Percentiles rank a stretch among this genome's conserved stretches.
Evolutionary conservation across 2,329 filamentous ascomycete genomes (phyloP).

Genomic region (Fusarium falciforme): DNA sequence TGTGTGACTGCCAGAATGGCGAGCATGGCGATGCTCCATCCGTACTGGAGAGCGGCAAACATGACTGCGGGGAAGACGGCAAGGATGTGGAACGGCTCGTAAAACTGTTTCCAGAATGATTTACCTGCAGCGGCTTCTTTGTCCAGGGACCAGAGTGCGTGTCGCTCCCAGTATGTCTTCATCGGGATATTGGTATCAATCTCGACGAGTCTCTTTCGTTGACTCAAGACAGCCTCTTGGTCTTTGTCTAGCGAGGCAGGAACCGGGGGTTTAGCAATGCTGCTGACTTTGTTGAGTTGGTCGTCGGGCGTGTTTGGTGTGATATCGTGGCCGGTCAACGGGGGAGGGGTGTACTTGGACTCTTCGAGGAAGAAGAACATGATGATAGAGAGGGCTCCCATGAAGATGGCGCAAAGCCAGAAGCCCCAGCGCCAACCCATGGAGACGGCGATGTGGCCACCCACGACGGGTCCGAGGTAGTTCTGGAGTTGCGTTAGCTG

Average conservation of each 20-base stretch:
- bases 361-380: conserved; percentile 52
- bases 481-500: conserved; percentile 6
- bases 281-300: background rate
- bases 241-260: background rate
- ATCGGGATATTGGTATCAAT: conserved; percentile 19
- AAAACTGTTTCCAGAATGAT: conserved; percentile 13
- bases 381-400: conserved; percentile 24
- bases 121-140: background rate
- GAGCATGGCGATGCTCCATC: conserved; percentile 31
- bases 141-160: conserved; percentile 15
- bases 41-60: conserved; percentile 16
- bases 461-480: conserved; percentile 30
- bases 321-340: background rate
- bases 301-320: background rate
- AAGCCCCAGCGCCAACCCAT: conserved; percentile 55
- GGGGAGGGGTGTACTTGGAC: conserved; percentile 9
- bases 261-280: background rate
- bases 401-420: conserved; percentile 42
- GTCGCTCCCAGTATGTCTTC: conserved; percentile 20
- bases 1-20: conserved; percentile 32
- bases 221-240: background rate
- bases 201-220: background rate
- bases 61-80: conserved; percentile 6
- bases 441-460: conserved; percentile 13
- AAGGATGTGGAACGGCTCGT: conserved; percentile 21